Evolutionary conservation across 257 asterid species (phyloP), one percentile per base, ranked within the genome.

Genomic region (Ajuga chamaepitys): DNA sequence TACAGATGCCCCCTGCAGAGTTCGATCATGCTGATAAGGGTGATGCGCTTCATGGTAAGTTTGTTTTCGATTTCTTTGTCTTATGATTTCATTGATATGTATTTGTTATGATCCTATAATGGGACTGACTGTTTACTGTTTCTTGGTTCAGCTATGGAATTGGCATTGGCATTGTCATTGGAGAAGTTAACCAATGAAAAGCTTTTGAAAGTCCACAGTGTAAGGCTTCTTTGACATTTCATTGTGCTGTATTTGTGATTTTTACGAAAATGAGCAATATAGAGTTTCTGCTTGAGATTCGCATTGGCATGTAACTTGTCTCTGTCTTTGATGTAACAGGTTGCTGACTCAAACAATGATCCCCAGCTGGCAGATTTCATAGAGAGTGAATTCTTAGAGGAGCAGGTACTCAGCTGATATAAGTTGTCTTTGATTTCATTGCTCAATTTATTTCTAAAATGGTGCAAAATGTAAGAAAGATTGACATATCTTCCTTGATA

Each of bases 1-100:
- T 93, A 4, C 41, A 71, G 69, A 55, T 52, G 13, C 94, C 95
- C 0, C 86, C 78, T 9, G 47, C 87, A 0, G 99, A 93, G 62
- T 87, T 75, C 52, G 94, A 80, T 46, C 87, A 89, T 58, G 75
- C 59, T 21, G 96, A 89, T 71, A 93, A 89, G 74, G 99, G 99
- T 5, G 96, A 87, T 35, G 95, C 99, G 0, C 72, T 87, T 32
- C 69, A 86, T 74, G 96, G 99, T 89, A 64, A 32, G 81, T 60
- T 51, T 18, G 9, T 57, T 42, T 9, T 58, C 21, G 26, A 35
- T 34, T 50, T 21, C 21, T 12, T 28, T 8, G 12, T 53, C 17
- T 17, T 46, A 0, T 51, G 12, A 10, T 17, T 32, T 63, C 4
- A 50, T 37, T 21, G 24, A 2, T 46, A 13, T 26, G 14, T 24